phyloP scores from a whole-genome alignment of 2,329 filamentous ascomycete species.

The Alternaria hordeiaustralica region DNA sequence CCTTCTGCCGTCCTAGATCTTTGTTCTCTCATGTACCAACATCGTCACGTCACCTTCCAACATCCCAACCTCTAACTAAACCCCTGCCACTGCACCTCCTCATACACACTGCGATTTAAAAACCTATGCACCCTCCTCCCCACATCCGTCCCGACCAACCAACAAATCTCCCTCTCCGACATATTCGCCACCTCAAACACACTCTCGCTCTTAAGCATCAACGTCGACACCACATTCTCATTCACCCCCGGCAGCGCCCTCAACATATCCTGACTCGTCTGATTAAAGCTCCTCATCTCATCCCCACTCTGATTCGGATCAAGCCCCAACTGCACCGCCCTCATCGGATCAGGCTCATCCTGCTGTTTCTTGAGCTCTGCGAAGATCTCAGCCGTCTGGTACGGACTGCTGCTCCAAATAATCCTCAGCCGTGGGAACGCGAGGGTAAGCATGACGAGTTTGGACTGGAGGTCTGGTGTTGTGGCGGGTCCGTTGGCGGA shows the following conservation, averaged over 20 bases:
- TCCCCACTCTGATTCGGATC: conserved; percentile 62
- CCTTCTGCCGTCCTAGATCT: no score
- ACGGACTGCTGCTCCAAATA: conserved; percentile 88
- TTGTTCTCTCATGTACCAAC: no score
- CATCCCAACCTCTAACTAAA: conserved; percentile 11
- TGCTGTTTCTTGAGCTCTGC: conserved; percentile 89
- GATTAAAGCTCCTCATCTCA: conserved; percentile 75
- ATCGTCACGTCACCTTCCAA: no score
- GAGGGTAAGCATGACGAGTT: conserved; percentile 89
- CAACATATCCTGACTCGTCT: conserved; percentile 90
- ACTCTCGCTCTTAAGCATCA: conserved; percentile 77
- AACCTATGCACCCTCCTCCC: conserved; percentile 80
- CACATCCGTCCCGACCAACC: conserved; percentile 77
- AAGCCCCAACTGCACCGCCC: conserved; percentile 82
- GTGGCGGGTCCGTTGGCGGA: conserved; percentile 56
- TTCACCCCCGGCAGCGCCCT: conserved; percentile 79
- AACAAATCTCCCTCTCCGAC: conserved; percentile 72
- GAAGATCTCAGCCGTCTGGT: conserved; percentile 97
- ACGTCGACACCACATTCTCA: conserved; percentile 74
- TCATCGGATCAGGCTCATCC: conserved; percentile 86
- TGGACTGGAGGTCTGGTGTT: conserved; percentile 82
- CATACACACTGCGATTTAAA: conserved; percentile 70
- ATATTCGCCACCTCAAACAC: conserved; percentile 87
- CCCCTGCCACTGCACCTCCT: conserved; percentile 34
- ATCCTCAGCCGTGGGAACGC: conserved; percentile 89